Base-by-base conservation (phyloP, 495 filamentous ascomycete genomes). In the Lepidopterella palustris region DNA sequence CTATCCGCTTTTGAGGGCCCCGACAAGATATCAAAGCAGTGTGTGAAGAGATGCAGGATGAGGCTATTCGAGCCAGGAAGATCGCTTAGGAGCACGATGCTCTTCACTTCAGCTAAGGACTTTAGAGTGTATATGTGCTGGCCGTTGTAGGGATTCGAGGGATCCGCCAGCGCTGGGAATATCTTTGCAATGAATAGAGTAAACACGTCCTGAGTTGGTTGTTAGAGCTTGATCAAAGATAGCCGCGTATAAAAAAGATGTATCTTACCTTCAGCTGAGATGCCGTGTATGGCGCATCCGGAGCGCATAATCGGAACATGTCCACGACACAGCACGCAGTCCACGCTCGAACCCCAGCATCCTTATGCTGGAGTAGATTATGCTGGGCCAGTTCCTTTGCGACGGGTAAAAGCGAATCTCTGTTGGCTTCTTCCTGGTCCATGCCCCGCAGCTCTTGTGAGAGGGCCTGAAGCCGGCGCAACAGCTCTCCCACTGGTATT, bases 1-100 rank as follows among this genome's bases (percentile, higher is more conserved):
- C 84, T 84, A 1, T 84, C 79, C 0, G 84, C 77, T 65, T 87
- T 90, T 5, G 84, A 81, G 9, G 84, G 84, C 0, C 87, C 86
- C 0, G 90, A 92, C 27, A 97, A 83, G 28, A 93, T 90, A 71
- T 99, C 93, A 71, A 99, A 99, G 68, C 92, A 92, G 50, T 77
- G 78, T 1, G 82, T 85, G 70, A 97, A 97, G 9, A 97, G 82
- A 42, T 87, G 81, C 9, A 88, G 77, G 11, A 91, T 83, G 42
- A 97, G 79, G 29, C 78, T 78, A 45, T 93, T 89, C 18, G 86
- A 81, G 39, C 85, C 84, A 3, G 89, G 86, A 42, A 97, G 83
- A 65, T 97, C 95, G n/a, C 88, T 88, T 63, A 99, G 82, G 28
- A 99, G 81, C 27, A 97, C 85, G 31, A 97, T 85, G 74, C 90